Evolutionary conservation across 306 rosid genomes (phyloP).

Genomic region (Malus orientalis): DNA sequence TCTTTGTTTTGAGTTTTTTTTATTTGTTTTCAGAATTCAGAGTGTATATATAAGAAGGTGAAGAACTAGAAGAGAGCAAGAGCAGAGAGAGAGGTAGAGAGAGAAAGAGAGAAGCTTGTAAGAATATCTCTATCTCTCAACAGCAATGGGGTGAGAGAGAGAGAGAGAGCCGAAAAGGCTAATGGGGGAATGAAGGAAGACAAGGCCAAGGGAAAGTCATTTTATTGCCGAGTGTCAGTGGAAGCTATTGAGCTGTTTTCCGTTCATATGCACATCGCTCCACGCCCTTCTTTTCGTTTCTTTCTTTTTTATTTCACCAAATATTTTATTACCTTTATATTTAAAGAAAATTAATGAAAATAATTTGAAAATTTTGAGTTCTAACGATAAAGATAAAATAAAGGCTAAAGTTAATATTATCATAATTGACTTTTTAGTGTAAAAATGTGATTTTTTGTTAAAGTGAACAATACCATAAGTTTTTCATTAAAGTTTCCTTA

Average conservation of each 20-base stretch:
- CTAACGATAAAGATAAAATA: too few species aligned
- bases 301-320: not conserved
- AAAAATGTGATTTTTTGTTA: too few species aligned
- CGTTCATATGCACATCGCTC: slow-evolving; percentile 32
- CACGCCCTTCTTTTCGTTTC: not conserved
- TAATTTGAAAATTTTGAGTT: fast-evolving
- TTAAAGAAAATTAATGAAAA: not conserved
- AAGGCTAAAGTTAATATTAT: too few species aligned
- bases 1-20: not conserved
- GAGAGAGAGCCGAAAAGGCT: slow-evolving; percentile 21
- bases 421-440: too few species aligned
- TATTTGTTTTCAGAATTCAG: not conserved
- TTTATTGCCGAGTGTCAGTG: slow-evolving; percentile 34
- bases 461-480: too few species aligned
- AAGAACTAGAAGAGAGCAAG: not conserved
- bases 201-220: slow-evolving; percentile 27
- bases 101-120: slow-evolving; percentile 7
- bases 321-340: not conserved
- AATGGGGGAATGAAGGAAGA: slow-evolving; percentile 9
- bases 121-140: not conserved
- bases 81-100: not conserved
- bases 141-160: slow-evolving; percentile 13
- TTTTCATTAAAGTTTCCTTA: too few species aligned
- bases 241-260: slow-evolving; percentile 37
- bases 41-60: not conserved